These are phyloP conservation scores for Oxalis stricta DNA, from an alignment of 441 rosid species.

Conservation along the genomic window DNA sequence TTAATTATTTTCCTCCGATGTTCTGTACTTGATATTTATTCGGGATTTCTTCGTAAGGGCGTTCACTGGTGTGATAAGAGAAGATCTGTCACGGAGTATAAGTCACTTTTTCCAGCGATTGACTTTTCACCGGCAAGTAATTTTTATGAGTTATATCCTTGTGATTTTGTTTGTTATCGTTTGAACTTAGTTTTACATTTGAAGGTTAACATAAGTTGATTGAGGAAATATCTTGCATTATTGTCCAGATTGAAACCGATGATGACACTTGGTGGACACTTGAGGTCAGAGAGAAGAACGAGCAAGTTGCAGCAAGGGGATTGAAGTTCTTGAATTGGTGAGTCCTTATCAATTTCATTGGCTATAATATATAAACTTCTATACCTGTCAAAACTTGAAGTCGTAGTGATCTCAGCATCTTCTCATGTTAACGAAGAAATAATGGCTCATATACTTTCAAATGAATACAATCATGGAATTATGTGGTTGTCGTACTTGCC, in stretches of 20 bases:
- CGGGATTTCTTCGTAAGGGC: too few relatives aligned
- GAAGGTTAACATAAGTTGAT: too few relatives aligned
- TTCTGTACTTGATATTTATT: too few relatives aligned
- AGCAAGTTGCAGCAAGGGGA: conserved; percentile 78
- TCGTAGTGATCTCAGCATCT: neutral
- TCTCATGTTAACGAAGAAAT: neutral
- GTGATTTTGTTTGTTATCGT: neutral
- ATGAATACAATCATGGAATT: neutral
- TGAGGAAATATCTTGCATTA: conserved; percentile 1
- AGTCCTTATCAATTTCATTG: conserved; percentile 1
- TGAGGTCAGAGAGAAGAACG: conserved; percentile 45
- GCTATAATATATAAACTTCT: neutral
- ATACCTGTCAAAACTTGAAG: neutral
- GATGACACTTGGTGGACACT: conserved; percentile 60
- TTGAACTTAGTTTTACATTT: neutral
- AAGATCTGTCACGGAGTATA: conserved; percentile 55
- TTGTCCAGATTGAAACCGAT: conserved; percentile 47
- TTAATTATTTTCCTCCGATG: neutral
- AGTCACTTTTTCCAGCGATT: conserved; percentile 63
- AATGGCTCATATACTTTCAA: neutral
- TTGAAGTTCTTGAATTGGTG: conserved; percentile 63
- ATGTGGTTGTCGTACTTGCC: neutral
- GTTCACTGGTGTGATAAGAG: conserved; percentile 76
- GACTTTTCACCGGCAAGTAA: conserved; percentile 64
- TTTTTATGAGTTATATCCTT: neutral